These are phyloP conservation scores for Xylariaceae sp. DNA, from an alignment of 2,329 filamentous ascomycete species.

Conservation along the genomic window DNA sequence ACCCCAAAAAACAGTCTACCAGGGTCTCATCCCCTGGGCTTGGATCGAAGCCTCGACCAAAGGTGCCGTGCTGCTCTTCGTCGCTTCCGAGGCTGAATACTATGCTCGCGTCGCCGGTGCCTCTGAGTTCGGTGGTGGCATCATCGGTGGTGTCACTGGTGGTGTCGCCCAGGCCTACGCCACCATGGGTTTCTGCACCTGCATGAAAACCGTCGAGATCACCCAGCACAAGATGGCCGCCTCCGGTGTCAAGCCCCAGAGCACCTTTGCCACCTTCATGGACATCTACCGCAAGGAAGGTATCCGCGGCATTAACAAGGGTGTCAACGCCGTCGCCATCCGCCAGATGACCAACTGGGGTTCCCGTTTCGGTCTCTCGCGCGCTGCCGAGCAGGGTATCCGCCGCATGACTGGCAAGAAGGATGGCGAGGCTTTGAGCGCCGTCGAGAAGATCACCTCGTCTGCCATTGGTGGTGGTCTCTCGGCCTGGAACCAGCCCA, in stretches of 20 bases:
- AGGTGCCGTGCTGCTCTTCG: conserved; percentile 97
- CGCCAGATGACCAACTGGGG: conserved; percentile 99
- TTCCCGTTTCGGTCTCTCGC: conserved; percentile 87
- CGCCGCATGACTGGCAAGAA: conserved; percentile 74
- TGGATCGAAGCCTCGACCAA: conserved; percentile 99
- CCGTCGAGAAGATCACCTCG: conserved; percentile 84
- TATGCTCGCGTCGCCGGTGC: conserved; percentile 81
- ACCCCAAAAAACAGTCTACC: conserved; percentile 68
- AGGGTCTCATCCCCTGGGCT: conserved; percentile 98
- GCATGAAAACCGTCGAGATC: conserved; percentile 99
- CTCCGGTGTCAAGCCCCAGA: conserved; percentile 75
- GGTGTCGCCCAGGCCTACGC: conserved; percentile 98
- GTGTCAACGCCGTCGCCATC: conserved; percentile 97
- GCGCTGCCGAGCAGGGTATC: conserved; percentile 87
- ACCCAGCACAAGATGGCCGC: conserved; percentile 95
- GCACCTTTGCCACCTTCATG: conserved; percentile 94
- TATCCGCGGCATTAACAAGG: conserved; percentile 93
- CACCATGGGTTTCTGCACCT: conserved; percentile 99
- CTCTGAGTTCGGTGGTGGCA: conserved; percentile 81
- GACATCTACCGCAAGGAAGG: conserved; percentile 94
- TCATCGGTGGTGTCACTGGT: conserved; percentile 85
- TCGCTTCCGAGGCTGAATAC: conserved; percentile 97
- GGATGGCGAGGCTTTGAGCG: conserved; percentile 70
- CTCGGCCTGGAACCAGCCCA: conserved; percentile 98
- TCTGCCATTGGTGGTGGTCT: conserved; percentile 87